Evolutionary conservation across 306 rosid species (phyloP).

Genomic region (Sindora glabra): DNA sequence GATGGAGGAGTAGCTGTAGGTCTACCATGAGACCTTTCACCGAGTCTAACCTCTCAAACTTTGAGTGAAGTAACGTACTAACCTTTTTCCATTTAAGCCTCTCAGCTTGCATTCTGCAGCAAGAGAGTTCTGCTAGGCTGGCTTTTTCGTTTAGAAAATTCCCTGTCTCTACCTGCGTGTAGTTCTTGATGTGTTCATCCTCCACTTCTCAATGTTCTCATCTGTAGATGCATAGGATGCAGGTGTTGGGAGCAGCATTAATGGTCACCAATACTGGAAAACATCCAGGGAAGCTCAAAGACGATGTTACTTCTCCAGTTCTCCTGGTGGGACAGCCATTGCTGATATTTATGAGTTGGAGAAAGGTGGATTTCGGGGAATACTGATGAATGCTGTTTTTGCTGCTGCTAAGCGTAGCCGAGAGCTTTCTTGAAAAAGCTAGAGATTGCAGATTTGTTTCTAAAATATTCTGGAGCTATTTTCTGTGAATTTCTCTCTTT

Average conservation of each 20-base stretch:
- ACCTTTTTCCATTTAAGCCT: too few species aligned
- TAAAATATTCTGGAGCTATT: too few species aligned
- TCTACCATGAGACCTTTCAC: conserved; percentile 81
- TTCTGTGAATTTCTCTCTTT: too few species aligned
- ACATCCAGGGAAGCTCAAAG: conserved; percentile 51
- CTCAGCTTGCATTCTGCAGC: too few species aligned
- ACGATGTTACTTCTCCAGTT: conserved; percentile 45
- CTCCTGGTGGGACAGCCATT: conserved; percentile 89
- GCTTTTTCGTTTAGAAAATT: too few species aligned
- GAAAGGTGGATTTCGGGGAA: conserved; percentile 89
- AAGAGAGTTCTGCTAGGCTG: too few species aligned
- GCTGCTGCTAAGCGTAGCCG: conserved; percentile 72
- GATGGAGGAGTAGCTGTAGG: conserved; percentile 99
- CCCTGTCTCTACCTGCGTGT: too few species aligned
- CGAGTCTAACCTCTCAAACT: conserved; percentile 87
- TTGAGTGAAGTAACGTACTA: conserved; percentile 57
- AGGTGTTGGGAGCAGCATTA: conserved; percentile 54
- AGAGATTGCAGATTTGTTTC: background rate
- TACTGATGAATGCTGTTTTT: conserved; percentile 78
- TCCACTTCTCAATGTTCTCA: too few species aligned
- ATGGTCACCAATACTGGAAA: conserved; percentile 37
- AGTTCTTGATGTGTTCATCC: too few species aligned
- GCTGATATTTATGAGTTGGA: conserved; percentile 82
- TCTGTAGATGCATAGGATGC: background rate
- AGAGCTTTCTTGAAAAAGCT: conserved; percentile 51